Evolutionary conservation across 495 filamentous ascomycete genomes (phyloP).

Genomic region (Pyronema omphalodes): DNA sequence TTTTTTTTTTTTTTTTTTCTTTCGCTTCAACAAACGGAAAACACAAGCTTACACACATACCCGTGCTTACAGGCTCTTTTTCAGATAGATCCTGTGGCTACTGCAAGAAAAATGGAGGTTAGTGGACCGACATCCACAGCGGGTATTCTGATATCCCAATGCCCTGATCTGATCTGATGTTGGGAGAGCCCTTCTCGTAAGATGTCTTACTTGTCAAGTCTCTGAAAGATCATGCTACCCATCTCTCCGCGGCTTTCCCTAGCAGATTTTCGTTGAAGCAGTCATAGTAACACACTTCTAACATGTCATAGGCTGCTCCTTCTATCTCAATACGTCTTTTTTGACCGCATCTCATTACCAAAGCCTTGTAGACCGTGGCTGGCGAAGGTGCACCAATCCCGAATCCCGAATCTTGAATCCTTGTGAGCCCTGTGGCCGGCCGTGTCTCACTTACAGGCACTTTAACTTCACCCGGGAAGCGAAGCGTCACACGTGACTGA

Average conservation of each 20-base stretch:
- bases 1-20: no score
- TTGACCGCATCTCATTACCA: conserved; percentile 63
- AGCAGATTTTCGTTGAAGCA: no score
- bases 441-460: no score
- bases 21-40: no score
- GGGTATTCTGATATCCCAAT: not conserved
- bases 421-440: no score
- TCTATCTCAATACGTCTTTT: conserved; percentile 53
- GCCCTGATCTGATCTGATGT: not conserved
- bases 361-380: conserved; percentile 64
- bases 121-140: not conserved
- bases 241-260: not conserved
- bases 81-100: not conserved
- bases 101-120: not conserved
- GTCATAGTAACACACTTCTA: not conserved
- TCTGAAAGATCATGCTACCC: not conserved
- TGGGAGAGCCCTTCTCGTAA: no score
- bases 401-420: no score
- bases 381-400: conserved; percentile 82
- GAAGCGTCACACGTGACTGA: no score
- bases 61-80: not conserved
- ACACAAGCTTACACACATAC: no score
- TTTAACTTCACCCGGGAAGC: no score
- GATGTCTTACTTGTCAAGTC: not conserved
- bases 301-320: conserved; percentile 50